These are phyloP conservation scores for Rutstroemia sp. DNA, from an alignment of 2,329 filamentous ascomycete genomes.

Conservation along the genomic window DNA sequence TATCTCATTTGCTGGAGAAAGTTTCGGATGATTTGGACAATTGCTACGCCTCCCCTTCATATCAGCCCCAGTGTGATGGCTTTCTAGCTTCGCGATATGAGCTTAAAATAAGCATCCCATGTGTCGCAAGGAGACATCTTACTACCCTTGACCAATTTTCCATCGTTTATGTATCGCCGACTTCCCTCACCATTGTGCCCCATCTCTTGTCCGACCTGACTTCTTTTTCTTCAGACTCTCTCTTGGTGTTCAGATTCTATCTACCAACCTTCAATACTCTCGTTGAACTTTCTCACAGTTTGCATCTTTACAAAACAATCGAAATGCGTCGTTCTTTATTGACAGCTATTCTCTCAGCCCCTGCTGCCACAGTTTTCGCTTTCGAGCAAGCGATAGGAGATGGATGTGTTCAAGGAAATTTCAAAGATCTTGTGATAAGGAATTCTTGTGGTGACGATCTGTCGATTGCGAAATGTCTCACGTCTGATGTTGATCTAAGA, in stretches of 20 bases:
- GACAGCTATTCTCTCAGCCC: neutral
- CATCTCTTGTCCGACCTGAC: neutral
- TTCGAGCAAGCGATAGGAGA: neutral
- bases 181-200: neutral
- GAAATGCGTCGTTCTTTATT: slow-evolving; percentile 20
- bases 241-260: neutral
- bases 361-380: slow-evolving; percentile 16
- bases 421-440: slow-evolving; percentile 16
- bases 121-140: neutral
- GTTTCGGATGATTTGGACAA: neutral
- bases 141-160: neutral
- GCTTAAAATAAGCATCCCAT: neutral
- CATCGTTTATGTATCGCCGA: neutral
- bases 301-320: neutral
- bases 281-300: too few relatives aligned
- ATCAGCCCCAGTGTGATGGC: neutral
- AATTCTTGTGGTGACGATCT: slow-evolving; percentile 18
- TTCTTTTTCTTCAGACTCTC: neutral
- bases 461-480: slow-evolving; percentile 19
- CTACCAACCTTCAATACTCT: neutral
- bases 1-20: neutral
- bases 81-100: neutral
- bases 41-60: neutral
- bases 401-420: slow-evolving; percentile 13
- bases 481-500: slow-evolving; percentile 11